phyloP scores from a whole-genome alignment of 1,284 basidiomycete genomes.

The Inonotus hispidus region DNA sequence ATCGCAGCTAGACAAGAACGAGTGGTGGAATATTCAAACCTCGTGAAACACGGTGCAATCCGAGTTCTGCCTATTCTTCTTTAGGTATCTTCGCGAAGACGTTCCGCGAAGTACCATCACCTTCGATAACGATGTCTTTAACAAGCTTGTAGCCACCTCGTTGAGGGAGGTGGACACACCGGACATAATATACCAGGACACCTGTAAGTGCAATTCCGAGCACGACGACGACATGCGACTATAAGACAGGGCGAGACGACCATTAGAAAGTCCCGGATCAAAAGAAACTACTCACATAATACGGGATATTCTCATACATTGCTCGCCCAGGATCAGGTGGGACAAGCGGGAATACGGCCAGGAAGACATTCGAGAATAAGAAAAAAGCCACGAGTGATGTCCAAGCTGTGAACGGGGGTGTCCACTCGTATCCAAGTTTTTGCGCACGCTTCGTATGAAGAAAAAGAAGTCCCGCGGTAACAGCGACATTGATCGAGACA shows the following conservation, averaged over 20 bases:
- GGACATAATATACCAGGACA: slow-evolving; percentile 54
- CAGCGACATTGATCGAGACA: slow-evolving; percentile 51
- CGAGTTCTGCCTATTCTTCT: not conserved
- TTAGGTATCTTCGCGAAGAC: slow-evolving; percentile 33
- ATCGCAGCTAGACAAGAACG: no score
- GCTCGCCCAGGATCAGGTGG: slow-evolving; percentile 46
- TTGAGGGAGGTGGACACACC: slow-evolving; percentile 49
- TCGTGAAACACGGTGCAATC: not conserved
- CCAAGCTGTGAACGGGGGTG: slow-evolving; percentile 56
- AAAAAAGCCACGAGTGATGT: slow-evolving; percentile 45
- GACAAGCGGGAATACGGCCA: slow-evolving; percentile 55
- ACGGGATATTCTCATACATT: slow-evolving; percentile 54
- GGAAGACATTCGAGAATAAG: slow-evolving; percentile 58
- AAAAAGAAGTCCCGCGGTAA: slow-evolving; percentile 54
- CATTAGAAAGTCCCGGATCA: not conserved
- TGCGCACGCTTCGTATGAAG: slow-evolving; percentile 39
- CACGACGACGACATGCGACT: slow-evolving; percentile 51
- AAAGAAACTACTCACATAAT: slow-evolving; percentile 45
- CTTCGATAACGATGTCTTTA: slow-evolving; percentile 44
- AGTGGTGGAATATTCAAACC: not conserved
- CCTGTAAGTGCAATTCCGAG: slow-evolving; percentile 47
- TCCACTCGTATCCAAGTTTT: slow-evolving; percentile 42
- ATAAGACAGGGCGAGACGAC: not conserved
- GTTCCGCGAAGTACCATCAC: slow-evolving; percentile 46
- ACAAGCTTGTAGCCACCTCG: slow-evolving; percentile 45